Evolutionary conservation across 768 basidiomycete genomes (phyloP).

Genomic region (Boletus sp.): DNA sequence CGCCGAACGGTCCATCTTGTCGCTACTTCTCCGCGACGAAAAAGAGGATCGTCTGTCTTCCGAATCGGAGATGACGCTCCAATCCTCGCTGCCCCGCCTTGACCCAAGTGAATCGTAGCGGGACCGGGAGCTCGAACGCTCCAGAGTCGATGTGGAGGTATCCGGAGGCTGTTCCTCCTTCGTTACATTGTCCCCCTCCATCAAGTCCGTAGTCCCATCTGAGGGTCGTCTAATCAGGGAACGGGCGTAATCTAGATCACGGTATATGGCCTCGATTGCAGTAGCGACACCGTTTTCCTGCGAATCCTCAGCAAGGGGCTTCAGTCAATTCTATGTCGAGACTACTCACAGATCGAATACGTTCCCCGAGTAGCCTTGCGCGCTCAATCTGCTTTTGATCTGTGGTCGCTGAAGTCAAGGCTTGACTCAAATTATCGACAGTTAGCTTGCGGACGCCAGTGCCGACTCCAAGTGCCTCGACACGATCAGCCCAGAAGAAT

Average conservation of each 20-base stretch:
- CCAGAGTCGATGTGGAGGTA: constrained; percentile 25
- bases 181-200: constrained; percentile 5
- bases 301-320: not conserved
- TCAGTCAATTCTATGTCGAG: not conserved
- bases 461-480: constrained; percentile 94
- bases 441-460: constrained; percentile 86
- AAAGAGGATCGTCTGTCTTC: constrained; percentile 61
- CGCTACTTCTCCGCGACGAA: constrained; percentile 47
- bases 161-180: constrained; percentile 36
- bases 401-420: constrained; percentile 77
- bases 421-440: constrained; percentile 72
- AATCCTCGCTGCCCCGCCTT: constrained; percentile 69
- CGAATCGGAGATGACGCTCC: constrained; percentile 83
- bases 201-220: constrained; percentile 23
- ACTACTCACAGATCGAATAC: constrained; percentile 70
- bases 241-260: constrained; percentile 93
- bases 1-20: constrained; percentile 35
- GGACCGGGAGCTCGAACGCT: constrained; percentile 39
- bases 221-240: constrained; percentile 69
- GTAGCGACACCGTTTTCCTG: constrained; percentile 94
- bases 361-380: constrained; percentile 81
- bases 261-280: constrained; percentile 94
- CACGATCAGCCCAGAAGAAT: constrained; percentile 96
- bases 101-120: constrained; percentile 59
- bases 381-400: constrained; percentile 87